Conservation (phyloP, 176 grass and related monocot genomes). For the Dendrocalamus sinicus region DNA sequence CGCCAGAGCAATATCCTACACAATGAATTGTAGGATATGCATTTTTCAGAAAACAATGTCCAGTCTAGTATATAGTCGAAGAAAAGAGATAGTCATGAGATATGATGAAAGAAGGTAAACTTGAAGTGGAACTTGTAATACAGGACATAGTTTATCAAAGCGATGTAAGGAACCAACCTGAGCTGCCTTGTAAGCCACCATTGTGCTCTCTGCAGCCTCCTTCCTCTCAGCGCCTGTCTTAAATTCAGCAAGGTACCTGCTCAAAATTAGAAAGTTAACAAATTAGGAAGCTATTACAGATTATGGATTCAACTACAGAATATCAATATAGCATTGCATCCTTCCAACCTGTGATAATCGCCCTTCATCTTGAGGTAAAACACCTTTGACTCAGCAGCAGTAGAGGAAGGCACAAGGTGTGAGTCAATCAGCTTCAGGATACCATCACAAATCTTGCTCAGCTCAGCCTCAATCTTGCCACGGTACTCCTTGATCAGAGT, state of each 20-base stretch:
- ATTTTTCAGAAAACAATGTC: neutral
- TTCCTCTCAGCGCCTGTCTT: constrained; percentile 71
- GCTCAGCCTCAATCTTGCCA: constrained; percentile 80
- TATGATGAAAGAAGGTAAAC: neutral
- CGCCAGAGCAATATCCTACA: constrained; percentile 80
- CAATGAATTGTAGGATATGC: neutral
- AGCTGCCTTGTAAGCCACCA: constrained; percentile 77
- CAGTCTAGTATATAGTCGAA: neutral
- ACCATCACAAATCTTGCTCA: constrained; percentile 82
- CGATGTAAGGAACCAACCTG: constrained; percentile 60
- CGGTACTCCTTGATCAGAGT: constrained; percentile 77
- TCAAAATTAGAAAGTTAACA: neutral
- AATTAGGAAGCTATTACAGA: constrained; percentile 10
- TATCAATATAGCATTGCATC: neutral
- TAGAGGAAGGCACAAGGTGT: constrained; percentile 77
- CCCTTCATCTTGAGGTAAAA: constrained; percentile 98
- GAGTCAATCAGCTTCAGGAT: constrained; percentile 82
- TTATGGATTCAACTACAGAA: neutral
- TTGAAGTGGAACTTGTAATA: neutral
- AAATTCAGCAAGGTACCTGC: constrained; percentile 90
- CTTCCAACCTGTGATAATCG: constrained; percentile 84
- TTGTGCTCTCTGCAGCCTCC: constrained; percentile 79
- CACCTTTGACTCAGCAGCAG: constrained; percentile 78
- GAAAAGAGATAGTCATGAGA: neutral
- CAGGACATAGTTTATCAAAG: neutral